Evolutionary conservation across 2,329 filamentous ascomycete species (phyloP), one percentile per base, ranked within the genome.

Genomic region (Pestalotiopsis sp.): DNA sequence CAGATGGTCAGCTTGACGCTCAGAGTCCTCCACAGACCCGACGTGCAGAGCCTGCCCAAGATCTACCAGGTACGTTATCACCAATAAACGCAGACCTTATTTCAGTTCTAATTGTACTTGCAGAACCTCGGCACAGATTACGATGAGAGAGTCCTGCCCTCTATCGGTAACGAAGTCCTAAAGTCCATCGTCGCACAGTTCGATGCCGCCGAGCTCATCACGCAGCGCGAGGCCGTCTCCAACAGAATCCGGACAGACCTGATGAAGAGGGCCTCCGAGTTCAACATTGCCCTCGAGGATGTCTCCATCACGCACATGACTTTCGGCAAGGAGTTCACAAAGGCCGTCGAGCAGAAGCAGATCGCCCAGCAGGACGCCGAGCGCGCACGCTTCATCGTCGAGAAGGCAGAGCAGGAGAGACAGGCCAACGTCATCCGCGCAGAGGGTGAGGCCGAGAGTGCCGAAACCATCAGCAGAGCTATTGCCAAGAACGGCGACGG

Each of bases 251-350:
- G 93, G 70, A 88, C 88, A 75, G 96, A 99, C 81, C 90, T 99
- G 64, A 91, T 96, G 79, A 94, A 92, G 85, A 95, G 96, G 77
- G 96, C 96, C 62, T 86, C 91, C 77, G 96, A 99, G 83, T 99
- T 99, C 90, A 97, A 99, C 87, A 99, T 99, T 79, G 94, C 94
- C 36, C 93, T 99, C 66, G 96, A 99, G 84, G 96, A 99, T 79
- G 96, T 99, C 70, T 97, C 94, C 79, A 99, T 99, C 83, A 99
- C 96, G 71, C 96, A 99, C 88, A 99, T 99, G 96, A 99, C 96
- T 66, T 99, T 99, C 80, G 96, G 96, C 75, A 95, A 95, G 82
- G 96, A 99, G 84, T 99, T 99, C 87, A 99, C 96, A 70, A 93
- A 93, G 82, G 96, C 96, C 73, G 96, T 99, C 77, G 96, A 99